Base-by-base conservation (phyloP, 1,139 yeast genomes). In the Zygoascus sp. region DNA sequence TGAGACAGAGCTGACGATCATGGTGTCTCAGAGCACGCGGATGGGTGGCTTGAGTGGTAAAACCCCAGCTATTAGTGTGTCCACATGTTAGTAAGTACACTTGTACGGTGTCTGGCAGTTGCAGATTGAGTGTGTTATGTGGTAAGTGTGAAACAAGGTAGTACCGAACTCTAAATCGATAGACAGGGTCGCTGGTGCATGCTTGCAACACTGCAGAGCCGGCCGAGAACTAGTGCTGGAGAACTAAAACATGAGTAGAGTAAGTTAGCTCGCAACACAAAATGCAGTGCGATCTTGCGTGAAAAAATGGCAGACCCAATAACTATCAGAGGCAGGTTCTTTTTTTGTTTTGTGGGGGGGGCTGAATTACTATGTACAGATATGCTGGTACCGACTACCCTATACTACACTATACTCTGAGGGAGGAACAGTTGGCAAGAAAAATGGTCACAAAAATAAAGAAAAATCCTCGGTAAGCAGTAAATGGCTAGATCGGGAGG, bases 151-250 rank as follows among this genome's bases (percentile, higher is more conserved):
- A 35, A 35, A 35, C 39, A 35, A 9, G n/a, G n/a, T n/a, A 19
- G 39, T 35, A 35, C 39, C 39, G 27, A 35, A 35, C 25, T 21
- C 25, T 35, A 35, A 20, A 20, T n/a, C 8, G 34, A 30, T 30
- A 30, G 34, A 15, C 34, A 30, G 34, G 34, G 34, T n/a, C 34
- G 4, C n/a, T 9, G 9, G 9, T n/a, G n/a, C n/a, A n/a, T n/a
- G n/a, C 21, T 15, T 32, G 36, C 36, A 15, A 15, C 36, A 32
- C 16, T 10, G 4, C n/a, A 10, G 28, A n/a, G 28, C 28, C 9
- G 28, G n/a, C 28, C 28, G n/a, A 25, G 4, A 6, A 10, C 28
- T n/a, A 25, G 9, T 10, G 7, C 34, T 30, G 16, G 16, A 30
- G 9, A 30, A 30, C 17, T 30, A 13, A 13, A 10, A n/a, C n/a